Evolutionary conservation across 2,329 filamentous ascomycete species (phyloP).

Genomic region (Scytalidium lignicola): DNA sequence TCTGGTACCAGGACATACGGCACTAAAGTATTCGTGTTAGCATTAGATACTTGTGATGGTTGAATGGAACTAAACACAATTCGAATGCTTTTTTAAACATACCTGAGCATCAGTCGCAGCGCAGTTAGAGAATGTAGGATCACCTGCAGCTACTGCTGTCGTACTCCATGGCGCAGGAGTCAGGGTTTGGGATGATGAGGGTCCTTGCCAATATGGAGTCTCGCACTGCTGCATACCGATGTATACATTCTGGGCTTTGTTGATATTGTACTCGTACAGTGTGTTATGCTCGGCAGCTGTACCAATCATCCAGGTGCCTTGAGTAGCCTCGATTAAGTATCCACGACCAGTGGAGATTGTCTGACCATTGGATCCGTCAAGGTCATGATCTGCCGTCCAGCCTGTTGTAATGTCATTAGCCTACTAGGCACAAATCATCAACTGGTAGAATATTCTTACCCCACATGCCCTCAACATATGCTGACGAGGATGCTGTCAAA

Average conservation of each 20-base stretch:
- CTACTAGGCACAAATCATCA: neutral
- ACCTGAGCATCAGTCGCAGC: conserved; percentile 16
- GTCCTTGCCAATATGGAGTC: conserved; percentile 61
- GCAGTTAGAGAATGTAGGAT: conserved; percentile 28
- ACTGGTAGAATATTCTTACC: conserved; percentile 15
- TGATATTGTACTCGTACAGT: conserved; percentile 48
- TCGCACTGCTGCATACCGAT: conserved; percentile 64
- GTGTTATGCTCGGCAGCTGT: conserved; percentile 45
- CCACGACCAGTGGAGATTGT: conserved; percentile 43
- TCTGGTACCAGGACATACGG: conserved; percentile 21
- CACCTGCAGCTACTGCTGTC: conserved; percentile 20
- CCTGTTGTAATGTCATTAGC: neutral
- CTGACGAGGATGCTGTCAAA: conserved; percentile 37
- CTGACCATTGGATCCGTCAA: conserved; percentile 37
- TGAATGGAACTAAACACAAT: conserved; percentile 2
- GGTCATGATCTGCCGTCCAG: conserved; percentile 43
- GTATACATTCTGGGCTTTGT: conserved; percentile 54
- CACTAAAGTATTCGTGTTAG: conserved; percentile 9
- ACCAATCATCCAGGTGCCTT: conserved; percentile 49
- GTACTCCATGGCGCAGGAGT: conserved; percentile 36
- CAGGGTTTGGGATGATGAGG: conserved; percentile 22
- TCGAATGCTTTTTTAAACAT: neutral
- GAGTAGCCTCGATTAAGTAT: conserved; percentile 38
- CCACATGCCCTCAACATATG: conserved; percentile 50
- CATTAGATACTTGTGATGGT: neutral